Conservation (phyloP, 2,329 filamentous ascomycete genomes). For the Metarhizium sp. region DNA sequence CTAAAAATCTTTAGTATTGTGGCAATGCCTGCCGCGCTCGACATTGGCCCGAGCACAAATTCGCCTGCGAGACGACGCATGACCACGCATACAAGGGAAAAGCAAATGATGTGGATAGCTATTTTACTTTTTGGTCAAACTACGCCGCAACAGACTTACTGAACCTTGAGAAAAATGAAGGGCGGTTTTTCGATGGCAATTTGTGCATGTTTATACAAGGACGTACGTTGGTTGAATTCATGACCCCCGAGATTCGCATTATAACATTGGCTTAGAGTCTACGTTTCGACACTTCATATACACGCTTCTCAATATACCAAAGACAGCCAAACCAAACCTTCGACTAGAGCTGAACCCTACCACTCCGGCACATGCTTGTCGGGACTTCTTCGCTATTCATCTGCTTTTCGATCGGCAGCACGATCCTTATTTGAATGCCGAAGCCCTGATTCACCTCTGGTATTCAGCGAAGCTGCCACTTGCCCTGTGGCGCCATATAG, state of each 20-base stretch:
- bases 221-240: slow-evolving; percentile 8
- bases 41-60: background rate
- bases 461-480: slow-evolving; percentile 14
- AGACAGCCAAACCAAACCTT: slow-evolving; percentile 9
- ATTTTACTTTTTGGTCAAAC: slow-evolving; percentile 8
- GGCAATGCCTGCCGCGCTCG: background rate
- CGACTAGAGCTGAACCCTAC: slow-evolving; percentile 8
- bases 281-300: slow-evolving; percentile 17
- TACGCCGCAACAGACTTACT: slow-evolving; percentile 16
- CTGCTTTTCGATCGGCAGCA: slow-evolving; percentile 3
- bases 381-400: background rate
- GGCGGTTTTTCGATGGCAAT: slow-evolving; percentile 10
- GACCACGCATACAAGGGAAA: background rate
- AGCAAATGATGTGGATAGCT: background rate
- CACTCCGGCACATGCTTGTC: background rate
- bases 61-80: background rate
- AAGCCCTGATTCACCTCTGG: slow-evolving; percentile 16
- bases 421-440: slow-evolving; percentile 12
- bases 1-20: background rate
- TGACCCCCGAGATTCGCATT: background rate
- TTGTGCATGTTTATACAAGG: slow-evolving; percentile 14
- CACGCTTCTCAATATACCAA: slow-evolving; percentile 12
- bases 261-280: slow-evolving; percentile 7
- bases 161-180: slow-evolving; percentile 17
- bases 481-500: background rate